phyloP scores from a whole-genome alignment of 768 basidiomycete species.

The Clavulina sp. region DNA sequence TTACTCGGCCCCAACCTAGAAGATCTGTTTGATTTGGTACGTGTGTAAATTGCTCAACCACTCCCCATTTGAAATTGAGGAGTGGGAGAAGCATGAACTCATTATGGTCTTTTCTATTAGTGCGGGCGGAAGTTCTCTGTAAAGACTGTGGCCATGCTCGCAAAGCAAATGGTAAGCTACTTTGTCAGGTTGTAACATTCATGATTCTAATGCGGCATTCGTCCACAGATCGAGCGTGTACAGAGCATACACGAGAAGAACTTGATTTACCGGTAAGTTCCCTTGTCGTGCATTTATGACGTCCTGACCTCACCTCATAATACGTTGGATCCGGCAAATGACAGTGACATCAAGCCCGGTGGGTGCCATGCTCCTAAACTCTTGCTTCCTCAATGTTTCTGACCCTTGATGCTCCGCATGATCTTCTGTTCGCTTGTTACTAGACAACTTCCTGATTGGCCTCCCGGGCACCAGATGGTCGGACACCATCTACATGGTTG shows the following conservation, averaged over 20 bases:
- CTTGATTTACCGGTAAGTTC: slow-evolving; percentile 56
- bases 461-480: slow-evolving; percentile 80
- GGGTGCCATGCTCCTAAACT: no score
- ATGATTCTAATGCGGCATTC: slow-evolving; percentile 2
- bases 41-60: neutral
- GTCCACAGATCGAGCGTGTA: slow-evolving; percentile 68
- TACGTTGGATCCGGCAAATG: neutral
- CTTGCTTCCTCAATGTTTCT: no score
- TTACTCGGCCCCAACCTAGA: slow-evolving; percentile 94
- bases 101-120: slow-evolving; percentile 27
- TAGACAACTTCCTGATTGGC: slow-evolving; percentile 93
- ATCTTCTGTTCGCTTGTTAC: neutral
- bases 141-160: slow-evolving; percentile 98
- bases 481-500: slow-evolving; percentile 49
- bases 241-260: slow-evolving; percentile 99
- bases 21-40: slow-evolving; percentile 64
- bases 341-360: slow-evolving; percentile 82
- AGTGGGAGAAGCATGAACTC: no score
- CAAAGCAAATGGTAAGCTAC: slow-evolving; percentile 77
- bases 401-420: neutral
- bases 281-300: neutral
- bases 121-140: slow-evolving; percentile 94
- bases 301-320: neutral
- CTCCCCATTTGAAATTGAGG: neutral
- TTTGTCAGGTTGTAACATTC: neutral